These are phyloP conservation scores for Anthoceros angustus DNA, from an alignment of 225 moss, liverwort and hornwort genomes.

Conservation along the genomic window DNA sequence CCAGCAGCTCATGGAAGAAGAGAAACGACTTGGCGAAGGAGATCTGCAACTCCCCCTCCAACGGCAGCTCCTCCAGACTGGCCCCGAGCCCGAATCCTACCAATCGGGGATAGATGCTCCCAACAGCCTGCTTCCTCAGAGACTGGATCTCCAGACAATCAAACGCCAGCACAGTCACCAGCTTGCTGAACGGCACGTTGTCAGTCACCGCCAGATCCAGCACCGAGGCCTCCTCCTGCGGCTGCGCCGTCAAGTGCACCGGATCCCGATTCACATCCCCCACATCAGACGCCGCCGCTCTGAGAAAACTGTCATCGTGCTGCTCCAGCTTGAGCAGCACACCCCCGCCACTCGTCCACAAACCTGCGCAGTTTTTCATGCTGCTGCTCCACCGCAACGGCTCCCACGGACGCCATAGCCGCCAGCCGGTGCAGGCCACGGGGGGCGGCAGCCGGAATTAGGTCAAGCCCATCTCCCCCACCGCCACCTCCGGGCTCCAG, in stretches of 20 bases:
- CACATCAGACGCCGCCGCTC: slow-evolving; percentile 45
- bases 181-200: slow-evolving; percentile 45
- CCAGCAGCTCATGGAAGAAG: slow-evolving; percentile 59
- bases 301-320: slow-evolving; percentile 22
- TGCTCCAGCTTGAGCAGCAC: slow-evolving; percentile 52
- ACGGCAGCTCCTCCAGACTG: slow-evolving; percentile 37
- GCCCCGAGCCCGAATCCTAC: slow-evolving; percentile 64
- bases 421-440: neutral
- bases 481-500: too few relatives aligned
- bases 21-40: slow-evolving; percentile 54
- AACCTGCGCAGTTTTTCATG: slow-evolving; percentile 92
- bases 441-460: too few relatives aligned
- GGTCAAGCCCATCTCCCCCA: too few relatives aligned
- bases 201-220: slow-evolving; percentile 41
- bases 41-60: slow-evolving; percentile 80
- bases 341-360: slow-evolving; percentile 91
- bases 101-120: slow-evolving; percentile 54
- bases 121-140: slow-evolving; percentile 35
- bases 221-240: slow-evolving; percentile 31
- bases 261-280: slow-evolving; percentile 55
- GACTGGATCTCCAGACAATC: slow-evolving; percentile 63
- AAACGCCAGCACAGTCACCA: slow-evolving; percentile 56
- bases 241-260: slow-evolving; percentile 35
- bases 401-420: neutral
- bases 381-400: slow-evolving; percentile 41